Conservation (phyloP, 805 yeast genomes). For the Peterozyma xylosa region DNA sequence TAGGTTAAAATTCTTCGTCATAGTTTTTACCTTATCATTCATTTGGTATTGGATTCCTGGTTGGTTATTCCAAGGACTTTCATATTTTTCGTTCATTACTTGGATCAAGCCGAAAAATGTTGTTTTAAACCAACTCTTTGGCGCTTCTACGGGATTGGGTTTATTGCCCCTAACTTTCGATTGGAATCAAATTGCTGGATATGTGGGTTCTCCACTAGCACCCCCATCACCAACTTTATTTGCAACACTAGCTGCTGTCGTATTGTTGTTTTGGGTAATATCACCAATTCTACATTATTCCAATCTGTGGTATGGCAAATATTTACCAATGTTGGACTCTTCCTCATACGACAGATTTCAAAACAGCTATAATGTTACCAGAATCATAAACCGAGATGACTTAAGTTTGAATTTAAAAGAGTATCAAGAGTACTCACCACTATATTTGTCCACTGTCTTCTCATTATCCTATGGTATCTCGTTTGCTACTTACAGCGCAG, state of each 20-base stretch:
- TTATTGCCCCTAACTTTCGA: conserved; percentile 61
- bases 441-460: conserved; percentile 51
- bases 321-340: conserved; percentile 49
- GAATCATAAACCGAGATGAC: conserved; percentile 32
- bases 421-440: conserved; percentile 55
- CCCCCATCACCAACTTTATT: conserved; percentile 46
- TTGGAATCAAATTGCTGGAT: conserved; percentile 50
- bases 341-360: conserved; percentile 46
- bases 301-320: conserved; percentile 50
- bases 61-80: conserved; percentile 48
- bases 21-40: conserved; percentile 31
- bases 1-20: conserved; percentile 39
- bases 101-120: conserved; percentile 62
- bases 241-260: conserved; percentile 37
- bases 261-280: conserved; percentile 44
- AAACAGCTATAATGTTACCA: conserved; percentile 37
- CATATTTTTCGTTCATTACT: conserved; percentile 55
- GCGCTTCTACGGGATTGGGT: conserved; percentile 55
- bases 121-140: conserved; percentile 59
- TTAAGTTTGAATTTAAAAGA: conserved; percentile 34
- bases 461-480: conserved; percentile 54
- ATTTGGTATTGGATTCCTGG: conserved; percentile 57
- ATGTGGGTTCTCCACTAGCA: conserved; percentile 48
- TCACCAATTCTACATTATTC: conserved; percentile 47
- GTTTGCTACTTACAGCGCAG: conserved; percentile 58